These are phyloP conservation scores for Chamaenerion angustifolium DNA, from an alignment of 345 rosid species.

Conservation along the genomic window DNA sequence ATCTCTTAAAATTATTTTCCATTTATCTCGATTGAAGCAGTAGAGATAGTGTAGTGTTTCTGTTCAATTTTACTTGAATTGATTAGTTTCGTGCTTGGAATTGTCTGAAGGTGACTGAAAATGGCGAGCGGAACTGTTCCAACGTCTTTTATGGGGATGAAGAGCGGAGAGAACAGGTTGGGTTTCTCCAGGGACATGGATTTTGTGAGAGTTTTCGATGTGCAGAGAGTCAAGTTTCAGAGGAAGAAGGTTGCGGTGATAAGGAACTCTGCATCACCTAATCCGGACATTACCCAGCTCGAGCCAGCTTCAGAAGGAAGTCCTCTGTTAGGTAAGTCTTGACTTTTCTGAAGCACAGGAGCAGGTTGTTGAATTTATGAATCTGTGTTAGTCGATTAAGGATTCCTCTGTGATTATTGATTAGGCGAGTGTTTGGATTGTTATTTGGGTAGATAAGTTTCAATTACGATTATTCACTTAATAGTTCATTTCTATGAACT, in stretches of 20 bases:
- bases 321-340: slow-evolving; percentile 58
- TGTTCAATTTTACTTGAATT: background rate
- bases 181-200: slow-evolving; percentile 48
- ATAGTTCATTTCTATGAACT: slow-evolving; percentile 1
- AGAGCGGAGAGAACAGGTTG: slow-evolving; percentile 35
- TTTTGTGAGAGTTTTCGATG: slow-evolving; percentile 51
- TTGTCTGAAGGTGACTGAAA: slow-evolving; percentile 20
- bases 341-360: no score
- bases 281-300: slow-evolving; percentile 55
- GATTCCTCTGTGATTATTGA: no score
- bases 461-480: no score
- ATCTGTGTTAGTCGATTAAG: no score
- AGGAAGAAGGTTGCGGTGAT: slow-evolving; percentile 36
- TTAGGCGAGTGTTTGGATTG: no score
- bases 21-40: no score
- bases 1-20: no score
- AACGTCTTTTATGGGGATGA: slow-evolving; percentile 53
- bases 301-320: slow-evolving; percentile 81
- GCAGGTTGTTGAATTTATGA: no score
- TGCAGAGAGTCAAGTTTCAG: slow-evolving; percentile 34
- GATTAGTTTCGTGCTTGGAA: background rate
- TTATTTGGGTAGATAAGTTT: no score
- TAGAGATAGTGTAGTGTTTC: no score
- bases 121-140: slow-evolving; percentile 76
- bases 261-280: slow-evolving; percentile 40